These are phyloP conservation scores for Sclerotinia borealis DNA, from an alignment of 2,329 filamentous ascomycete species.

Conservation along the genomic window DNA sequence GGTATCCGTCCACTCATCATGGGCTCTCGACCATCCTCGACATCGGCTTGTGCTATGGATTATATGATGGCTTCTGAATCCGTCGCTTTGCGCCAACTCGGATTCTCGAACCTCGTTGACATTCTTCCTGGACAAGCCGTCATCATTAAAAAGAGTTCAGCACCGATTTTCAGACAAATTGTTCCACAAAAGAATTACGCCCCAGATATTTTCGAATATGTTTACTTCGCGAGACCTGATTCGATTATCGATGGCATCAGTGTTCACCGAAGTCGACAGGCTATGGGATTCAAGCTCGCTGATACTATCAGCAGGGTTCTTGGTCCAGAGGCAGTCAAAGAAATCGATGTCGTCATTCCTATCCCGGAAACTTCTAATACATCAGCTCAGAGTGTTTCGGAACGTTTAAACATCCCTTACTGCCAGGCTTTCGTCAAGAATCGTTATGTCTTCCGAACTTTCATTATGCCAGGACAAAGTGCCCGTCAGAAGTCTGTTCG, in stretches of 20 bases:
- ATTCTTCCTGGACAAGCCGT: constrained; percentile 80
- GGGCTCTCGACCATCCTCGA: constrained; percentile 64
- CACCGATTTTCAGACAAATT: constrained; percentile 71
- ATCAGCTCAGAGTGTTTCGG: constrained; percentile 70
- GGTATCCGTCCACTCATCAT: constrained; percentile 80
- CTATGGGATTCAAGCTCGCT: constrained; percentile 80
- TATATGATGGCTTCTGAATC: constrained; percentile 92
- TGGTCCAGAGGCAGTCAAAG: constrained; percentile 60
- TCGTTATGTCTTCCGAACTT: constrained; percentile 80
- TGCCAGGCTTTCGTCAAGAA: constrained; percentile 85
- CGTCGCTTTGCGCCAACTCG: constrained; percentile 74
- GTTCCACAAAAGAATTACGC: constrained; percentile 62
- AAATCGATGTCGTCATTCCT: constrained; percentile 80
- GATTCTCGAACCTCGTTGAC: constrained; percentile 69
- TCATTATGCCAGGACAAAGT: constrained; percentile 79
- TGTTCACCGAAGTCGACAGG: constrained; percentile 74
- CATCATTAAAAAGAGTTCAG: constrained; percentile 72
- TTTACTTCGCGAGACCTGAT: constrained; percentile 83
- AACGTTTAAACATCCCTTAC: constrained; percentile 68
- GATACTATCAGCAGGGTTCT: constrained; percentile 63
- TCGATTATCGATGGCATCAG: constrained; percentile 82
- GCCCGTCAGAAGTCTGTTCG: constrained; percentile 79
- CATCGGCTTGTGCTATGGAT: constrained; percentile 58
- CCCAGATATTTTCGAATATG: constrained; percentile 81
- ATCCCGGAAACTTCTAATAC: constrained; percentile 81